Evolutionary conservation across 139 green algal genomes (phyloP), one percentile per base, ranked within the genome.

Genomic region (Pleodorina starrii): DNA sequence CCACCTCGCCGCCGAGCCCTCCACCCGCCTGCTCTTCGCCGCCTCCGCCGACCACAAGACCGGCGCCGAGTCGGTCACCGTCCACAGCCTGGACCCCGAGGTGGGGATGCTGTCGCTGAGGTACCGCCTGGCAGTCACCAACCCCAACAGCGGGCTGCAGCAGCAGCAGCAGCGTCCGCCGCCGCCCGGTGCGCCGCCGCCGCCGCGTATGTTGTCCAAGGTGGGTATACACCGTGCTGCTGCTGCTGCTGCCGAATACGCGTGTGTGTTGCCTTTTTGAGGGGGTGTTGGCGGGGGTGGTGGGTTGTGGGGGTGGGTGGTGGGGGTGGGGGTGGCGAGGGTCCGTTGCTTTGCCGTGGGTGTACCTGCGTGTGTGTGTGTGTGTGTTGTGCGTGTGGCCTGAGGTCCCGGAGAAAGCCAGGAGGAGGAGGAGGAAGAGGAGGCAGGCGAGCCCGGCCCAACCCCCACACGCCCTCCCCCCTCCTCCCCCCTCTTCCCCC

Each of bases 11-110:
- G 63, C 90, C 1, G 94, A 96, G 69, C 84, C 86, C 66, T 23
- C 5, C 43, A 51, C 66, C 38, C 44, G 69, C 42, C 63, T 94
- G 63, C 74, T 96, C 76, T 89, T 94, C 83, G 79, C 80, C 1
- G 91, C 90, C 6, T 86, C 46, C 21, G 1, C 74, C 42, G 85
- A 93, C 75, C 69, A 59, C 16, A 60, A 88, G 38, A 75, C 3
- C 38, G 86, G 72, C 0, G 29, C 36, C 7, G 90, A 94, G 79
- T 92, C 44, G 59, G 81, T 97, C 29, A 86, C 89, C 2, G 38
- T 93, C 46, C 91, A 96, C 91, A 90, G 71, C 54, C 88, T 96
- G 5, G 57, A 86, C 14, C 43, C 81, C 4, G 92, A 96, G 43
- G 66, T 72, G 43, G 89, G 73, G 66, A 91, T 94, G 35, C 75